Conservation (phyloP, 2,329 filamentous ascomycete genomes). For the Emericellopsis atlantica region DNA sequence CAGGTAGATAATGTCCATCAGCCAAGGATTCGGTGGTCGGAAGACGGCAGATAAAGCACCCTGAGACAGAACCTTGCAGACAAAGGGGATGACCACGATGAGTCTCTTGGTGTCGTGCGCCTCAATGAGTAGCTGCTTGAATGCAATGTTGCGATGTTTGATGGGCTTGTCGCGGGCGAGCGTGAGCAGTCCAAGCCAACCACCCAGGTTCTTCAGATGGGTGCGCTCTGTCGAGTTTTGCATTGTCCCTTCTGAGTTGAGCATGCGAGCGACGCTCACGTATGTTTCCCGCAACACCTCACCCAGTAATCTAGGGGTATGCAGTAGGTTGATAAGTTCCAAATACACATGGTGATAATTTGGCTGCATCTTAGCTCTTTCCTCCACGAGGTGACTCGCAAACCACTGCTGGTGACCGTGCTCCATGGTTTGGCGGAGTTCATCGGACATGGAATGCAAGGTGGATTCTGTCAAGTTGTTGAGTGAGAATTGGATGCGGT, state of each 20-base stretch:
- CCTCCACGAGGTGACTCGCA: conserved; percentile 84
- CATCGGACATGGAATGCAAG: conserved; percentile 68
- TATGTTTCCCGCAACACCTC: conserved; percentile 93
- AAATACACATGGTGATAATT: conserved; percentile 94
- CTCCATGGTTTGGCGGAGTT: conserved; percentile 67
- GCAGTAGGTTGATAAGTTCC: conserved; percentile 73
- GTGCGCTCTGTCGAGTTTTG: conserved; percentile 73
- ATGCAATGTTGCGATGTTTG: conserved; percentile 91
- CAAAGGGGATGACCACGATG: conserved; percentile 88
- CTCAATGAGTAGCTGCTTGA: conserved; percentile 89
- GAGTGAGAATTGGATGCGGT: conserved; percentile 87
- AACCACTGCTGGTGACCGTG: conserved; percentile 91
- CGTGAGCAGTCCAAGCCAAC: conserved; percentile 87
- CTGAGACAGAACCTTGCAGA: conserved; percentile 87
- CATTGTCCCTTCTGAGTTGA: conserved; percentile 82
- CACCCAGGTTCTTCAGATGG: conserved; percentile 85
- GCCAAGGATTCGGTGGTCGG: conserved; percentile 88
- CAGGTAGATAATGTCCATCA: conserved; percentile 89
- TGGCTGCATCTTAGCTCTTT: conserved; percentile 91
- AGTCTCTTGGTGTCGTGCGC: conserved; percentile 87
- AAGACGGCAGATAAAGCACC: conserved; percentile 80
- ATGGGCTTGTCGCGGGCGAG: conserved; percentile 91
- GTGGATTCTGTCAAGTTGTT: conserved; percentile 95
- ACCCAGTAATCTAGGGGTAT: conserved; percentile 66
- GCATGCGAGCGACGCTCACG: conserved; percentile 68